Percentiles rank a stretch among this genome's conserved stretches.
These are phyloP conservation scores for Planoprotostelium fungivorum DNA, from an alignment of 78 protist species.

Conservation along the genomic window DNA sequence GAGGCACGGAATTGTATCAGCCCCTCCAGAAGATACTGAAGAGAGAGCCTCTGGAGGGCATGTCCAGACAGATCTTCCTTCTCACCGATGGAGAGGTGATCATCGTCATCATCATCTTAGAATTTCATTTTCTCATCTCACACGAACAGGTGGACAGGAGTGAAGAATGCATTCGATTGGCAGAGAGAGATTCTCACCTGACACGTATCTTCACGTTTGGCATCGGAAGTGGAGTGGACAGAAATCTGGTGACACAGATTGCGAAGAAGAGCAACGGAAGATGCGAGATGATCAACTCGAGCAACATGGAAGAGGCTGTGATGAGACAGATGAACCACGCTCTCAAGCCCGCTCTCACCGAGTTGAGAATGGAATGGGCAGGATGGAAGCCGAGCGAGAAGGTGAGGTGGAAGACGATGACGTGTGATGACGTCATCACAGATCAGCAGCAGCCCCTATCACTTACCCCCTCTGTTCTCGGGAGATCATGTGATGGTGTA, in stretches of 20 bases:
- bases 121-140: background rate
- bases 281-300: background rate
- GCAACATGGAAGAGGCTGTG: background rate
- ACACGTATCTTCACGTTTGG: background rate
- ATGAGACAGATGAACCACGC: background rate
- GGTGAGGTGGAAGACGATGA: background rate
- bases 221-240: background rate
- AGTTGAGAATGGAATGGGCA: background rate
- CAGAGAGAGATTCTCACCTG: background rate
- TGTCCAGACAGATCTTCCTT: background rate
- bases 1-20: background rate
- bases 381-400: background rate
- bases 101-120: background rate
- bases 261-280: background rate
- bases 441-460: too few species aligned
- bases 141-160: background rate
- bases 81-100: background rate
- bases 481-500: too few species aligned
- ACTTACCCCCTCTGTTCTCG: too few species aligned
- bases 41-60: background rate
- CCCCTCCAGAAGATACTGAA: background rate
- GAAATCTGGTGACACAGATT: background rate
- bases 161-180: background rate
- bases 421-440: too few species aligned
- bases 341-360: background rate